Conservation (phyloP, 441 rosid species). For the Pelargonium myrrhifolium region DNA sequence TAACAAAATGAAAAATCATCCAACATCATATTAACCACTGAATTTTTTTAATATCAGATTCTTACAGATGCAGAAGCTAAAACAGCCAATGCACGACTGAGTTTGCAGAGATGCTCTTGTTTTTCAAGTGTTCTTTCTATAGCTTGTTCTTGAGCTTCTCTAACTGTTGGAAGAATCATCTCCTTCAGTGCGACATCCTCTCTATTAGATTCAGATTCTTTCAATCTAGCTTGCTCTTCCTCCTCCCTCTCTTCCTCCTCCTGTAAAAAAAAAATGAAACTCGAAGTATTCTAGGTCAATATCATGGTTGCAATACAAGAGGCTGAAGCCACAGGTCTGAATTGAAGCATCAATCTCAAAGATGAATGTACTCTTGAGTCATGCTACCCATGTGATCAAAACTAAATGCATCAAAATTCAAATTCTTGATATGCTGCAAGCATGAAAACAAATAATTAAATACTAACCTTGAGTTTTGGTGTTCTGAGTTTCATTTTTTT, state of each 20-base stretch:
- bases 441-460: background rate
- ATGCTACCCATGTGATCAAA: background rate
- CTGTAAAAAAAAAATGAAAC: slow-evolving; percentile 25
- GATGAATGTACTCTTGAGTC: background rate
- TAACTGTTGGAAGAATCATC: slow-evolving; percentile 49
- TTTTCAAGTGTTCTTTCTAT: slow-evolving; percentile 60
- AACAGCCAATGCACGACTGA: slow-evolving; percentile 82
- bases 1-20: background rate
- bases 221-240: slow-evolving; percentile 57
- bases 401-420: background rate
- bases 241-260: slow-evolving; percentile 84
- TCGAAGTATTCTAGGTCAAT: background rate
- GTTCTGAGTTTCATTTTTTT: too few species aligned
- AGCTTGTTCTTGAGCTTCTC: slow-evolving; percentile 63
- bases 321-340: background rate
- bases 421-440: background rate
- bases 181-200: slow-evolving; percentile 75
- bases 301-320: background rate
- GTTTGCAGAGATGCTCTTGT: slow-evolving; percentile 69
- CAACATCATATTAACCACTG: slow-evolving; percentile 2
- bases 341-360: background rate
- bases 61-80: slow-evolving; percentile 94
- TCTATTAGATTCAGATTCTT: slow-evolving; percentile 42
- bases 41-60: slow-evolving; percentile 7
- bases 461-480: slow-evolving; percentile 4